phyloP scores from a whole-genome alignment of 2,329 filamentous ascomycete genomes.

The Arthrobotrys entomopaga region DNA sequence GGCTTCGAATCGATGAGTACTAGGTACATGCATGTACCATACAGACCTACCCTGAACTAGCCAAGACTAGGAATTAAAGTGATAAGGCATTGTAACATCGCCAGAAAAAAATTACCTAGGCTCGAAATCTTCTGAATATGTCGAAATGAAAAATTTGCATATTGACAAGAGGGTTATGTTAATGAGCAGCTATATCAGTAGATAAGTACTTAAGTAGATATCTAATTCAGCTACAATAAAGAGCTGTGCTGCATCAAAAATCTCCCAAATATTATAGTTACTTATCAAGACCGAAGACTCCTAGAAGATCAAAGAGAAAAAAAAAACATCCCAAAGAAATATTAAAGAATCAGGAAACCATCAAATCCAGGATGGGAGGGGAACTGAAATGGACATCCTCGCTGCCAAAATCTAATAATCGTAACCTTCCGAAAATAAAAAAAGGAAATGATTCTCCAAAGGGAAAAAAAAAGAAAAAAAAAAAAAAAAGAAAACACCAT shows the following conservation, averaged over 20 bases:
- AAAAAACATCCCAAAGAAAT: constrained; percentile 1
- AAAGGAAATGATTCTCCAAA: not conserved
- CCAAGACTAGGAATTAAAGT: constrained; percentile 1
- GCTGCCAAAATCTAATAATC: constrained; percentile 18
- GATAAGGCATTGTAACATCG: no score
- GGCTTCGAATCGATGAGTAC: no score
- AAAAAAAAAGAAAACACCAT: constrained; percentile 41
- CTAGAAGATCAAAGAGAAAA: not conserved
- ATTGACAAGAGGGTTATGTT: no score
- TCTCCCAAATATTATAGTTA: not conserved
- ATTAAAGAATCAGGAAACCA: constrained; percentile 3
- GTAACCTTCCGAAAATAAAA: not conserved
- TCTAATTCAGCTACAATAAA: no score
- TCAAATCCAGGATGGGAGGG: constrained; percentile 10
- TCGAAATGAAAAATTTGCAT: no score
- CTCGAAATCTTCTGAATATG: not conserved
- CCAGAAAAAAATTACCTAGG: not conserved
- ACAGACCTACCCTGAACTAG: not conserved
- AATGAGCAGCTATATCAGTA: no score
- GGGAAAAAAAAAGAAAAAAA: constrained; percentile 10
- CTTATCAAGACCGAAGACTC: not conserved
- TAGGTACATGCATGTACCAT: no score
- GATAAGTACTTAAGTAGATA: no score
- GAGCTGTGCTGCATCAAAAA: no score
- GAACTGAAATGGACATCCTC: constrained; percentile 11